Evolutionary conservation across 23 red algal genomes (phyloP).

Genomic region (Porphyridium purpureum): DNA sequence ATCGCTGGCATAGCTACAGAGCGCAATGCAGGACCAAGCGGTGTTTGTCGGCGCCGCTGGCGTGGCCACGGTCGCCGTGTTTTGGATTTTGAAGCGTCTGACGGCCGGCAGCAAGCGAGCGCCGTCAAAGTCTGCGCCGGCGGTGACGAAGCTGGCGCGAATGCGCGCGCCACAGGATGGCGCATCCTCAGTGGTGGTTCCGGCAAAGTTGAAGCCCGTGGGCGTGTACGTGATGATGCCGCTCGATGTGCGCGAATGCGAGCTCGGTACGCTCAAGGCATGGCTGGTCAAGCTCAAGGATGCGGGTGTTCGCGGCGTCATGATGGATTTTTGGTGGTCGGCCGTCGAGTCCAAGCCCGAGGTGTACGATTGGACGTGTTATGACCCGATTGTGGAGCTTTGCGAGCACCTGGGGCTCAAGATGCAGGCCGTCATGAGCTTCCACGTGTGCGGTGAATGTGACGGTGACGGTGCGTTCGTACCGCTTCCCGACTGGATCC

Average conservation of each 20-base stretch:
- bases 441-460: conserved; percentile 69
- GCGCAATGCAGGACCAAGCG: no score
- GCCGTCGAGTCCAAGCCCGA: conserved; percentile 31
- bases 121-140: no score
- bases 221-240: conserved; percentile 67
- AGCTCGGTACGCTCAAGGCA: conserved; percentile 1
- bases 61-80: no score
- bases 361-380: conserved; percentile 29
- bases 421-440: conserved; percentile 28
- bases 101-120: no score
- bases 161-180: no score
- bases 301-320: conserved; percentile 39
- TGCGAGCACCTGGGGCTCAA: conserved; percentile 9
- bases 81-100: no score
- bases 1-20: no score
- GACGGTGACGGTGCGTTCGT: conserved; percentile 51
- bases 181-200: no score
- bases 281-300: conserved; percentile 7
- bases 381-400: conserved; percentile 8
- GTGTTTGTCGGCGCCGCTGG: no score
- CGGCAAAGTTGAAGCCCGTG: conserved; percentile 1
- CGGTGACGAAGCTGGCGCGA: no score
- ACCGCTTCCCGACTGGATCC: conserved; percentile 48
- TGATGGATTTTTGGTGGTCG: conserved; percentile 87
- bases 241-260: conserved; percentile 9